Percentiles rank a stretch among this genome's conserved stretches.
Conservation (phyloP, 2,329 filamentous ascomycete species). For the Fusarium sp. region DNA sequence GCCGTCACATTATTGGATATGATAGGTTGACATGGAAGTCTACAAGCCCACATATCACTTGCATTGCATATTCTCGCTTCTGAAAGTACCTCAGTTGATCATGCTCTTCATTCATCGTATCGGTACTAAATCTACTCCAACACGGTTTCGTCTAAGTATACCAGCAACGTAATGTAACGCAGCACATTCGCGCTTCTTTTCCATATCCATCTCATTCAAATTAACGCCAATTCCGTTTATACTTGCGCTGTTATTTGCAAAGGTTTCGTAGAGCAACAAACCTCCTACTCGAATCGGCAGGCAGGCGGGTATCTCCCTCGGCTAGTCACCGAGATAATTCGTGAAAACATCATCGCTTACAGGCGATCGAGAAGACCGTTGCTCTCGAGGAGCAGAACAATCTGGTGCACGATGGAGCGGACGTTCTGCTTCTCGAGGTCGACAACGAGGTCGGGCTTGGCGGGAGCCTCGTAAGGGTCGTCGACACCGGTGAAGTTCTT, state of each 20-base stretch:
- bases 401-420: conserved; percentile 95
- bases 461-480: conserved; percentile 91
- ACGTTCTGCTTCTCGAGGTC: conserved; percentile 89
- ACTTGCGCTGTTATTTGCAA: conserved; percentile 31
- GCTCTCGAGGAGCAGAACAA: conserved; percentile 90
- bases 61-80: conserved; percentile 33
- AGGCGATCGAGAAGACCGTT: conserved; percentile 84
- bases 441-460: conserved; percentile 84
- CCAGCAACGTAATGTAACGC: conserved; percentile 13
- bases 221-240: conserved; percentile 38
- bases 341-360: conserved; percentile 48
- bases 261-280: conserved; percentile 29
- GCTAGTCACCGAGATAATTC: conserved; percentile 16
- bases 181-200: conserved; percentile 25
- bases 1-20: conserved; percentile 6
- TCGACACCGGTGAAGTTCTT: conserved; percentile 99
- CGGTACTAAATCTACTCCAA: conserved; percentile 35
- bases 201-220: conserved; percentile 28
- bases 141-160: conserved; percentile 32
- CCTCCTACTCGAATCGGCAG: conserved; percentile 10
- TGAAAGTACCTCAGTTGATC: conserved; percentile 15
- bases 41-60: conserved; percentile 26
- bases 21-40: conserved; percentile 19
- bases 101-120: conserved; percentile 33
- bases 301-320: conserved; percentile 36